Evolutionary conservation across 2,329 filamentous ascomycete genomes (phyloP).

Genomic region (Pseudogymnoascus sp.): DNA sequence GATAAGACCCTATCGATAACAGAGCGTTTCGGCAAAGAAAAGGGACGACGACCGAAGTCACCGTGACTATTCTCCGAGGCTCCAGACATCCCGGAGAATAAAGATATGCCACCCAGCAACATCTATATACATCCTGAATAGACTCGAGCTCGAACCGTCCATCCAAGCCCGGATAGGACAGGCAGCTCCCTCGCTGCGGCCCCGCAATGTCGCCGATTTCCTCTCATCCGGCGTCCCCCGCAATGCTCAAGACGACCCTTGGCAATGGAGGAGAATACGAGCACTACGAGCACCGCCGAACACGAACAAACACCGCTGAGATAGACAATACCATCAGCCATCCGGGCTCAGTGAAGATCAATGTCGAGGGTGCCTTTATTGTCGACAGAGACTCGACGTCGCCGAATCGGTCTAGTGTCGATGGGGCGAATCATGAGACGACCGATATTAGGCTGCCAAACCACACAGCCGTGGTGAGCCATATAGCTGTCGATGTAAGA

Average conservation of each 20-base stretch:
- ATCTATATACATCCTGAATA: conserved; percentile 4
- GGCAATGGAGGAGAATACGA: conserved; percentile 7
- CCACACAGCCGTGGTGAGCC: conserved; percentile 89
- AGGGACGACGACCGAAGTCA: conserved; percentile 7
- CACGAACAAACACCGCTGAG: conserved; percentile 29
- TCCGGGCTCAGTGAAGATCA: conserved; percentile 77
- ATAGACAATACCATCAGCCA: conserved; percentile 40
- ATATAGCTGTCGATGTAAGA: conserved; percentile 90
- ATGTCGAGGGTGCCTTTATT: conserved; percentile 93
- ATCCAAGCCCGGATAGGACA: conserved; percentile 6
- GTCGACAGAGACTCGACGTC: conserved; percentile 68
- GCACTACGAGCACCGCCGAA: conserved; percentile 14
- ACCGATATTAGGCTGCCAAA: conserved; percentile 95
- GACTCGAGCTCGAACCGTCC: conserved; percentile 5
- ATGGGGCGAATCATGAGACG: conserved; percentile 56
- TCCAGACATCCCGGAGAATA: background rate
- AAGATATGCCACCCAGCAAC: background rate
- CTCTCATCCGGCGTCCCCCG: background rate
- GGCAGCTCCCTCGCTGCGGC: background rate
- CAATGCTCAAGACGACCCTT: background rate
- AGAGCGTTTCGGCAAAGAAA: conserved; percentile 8
- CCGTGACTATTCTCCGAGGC: background rate
- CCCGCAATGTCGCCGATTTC: conserved; percentile 5
- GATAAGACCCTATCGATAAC: conserved; percentile 8
- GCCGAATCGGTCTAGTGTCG: conserved; percentile 34